A percentile compares a stretch with the other conserved stretches of the same genome.
These are phyloP conservation scores for Knoxia roxburghii DNA, from an alignment of 257 asterid genomes.

Conservation along the genomic window DNA sequence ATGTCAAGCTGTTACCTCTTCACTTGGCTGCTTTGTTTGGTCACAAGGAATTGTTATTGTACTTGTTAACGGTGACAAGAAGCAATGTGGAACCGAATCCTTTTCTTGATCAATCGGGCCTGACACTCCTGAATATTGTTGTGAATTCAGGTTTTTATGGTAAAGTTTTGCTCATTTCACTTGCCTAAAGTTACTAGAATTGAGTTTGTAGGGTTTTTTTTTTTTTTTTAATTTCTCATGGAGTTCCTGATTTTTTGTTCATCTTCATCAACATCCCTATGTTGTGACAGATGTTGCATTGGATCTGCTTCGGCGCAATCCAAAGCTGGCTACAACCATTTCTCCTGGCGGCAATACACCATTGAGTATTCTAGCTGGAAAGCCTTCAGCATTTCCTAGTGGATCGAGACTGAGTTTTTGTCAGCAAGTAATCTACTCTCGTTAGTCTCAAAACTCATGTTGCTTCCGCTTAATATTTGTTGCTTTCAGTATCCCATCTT, in stretches of 20 bases:
- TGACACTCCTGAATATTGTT: conserved; percentile 21
- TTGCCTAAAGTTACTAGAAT: neutral
- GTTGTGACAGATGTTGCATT: conserved; percentile 33
- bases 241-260: conserved; percentile 7
- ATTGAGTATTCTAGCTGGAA: conserved; percentile 31
- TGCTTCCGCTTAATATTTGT: neutral
- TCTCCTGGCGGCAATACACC: conserved; percentile 31
- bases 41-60: conserved; percentile 26
- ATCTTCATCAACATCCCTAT: neutral
- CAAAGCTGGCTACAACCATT: conserved; percentile 28
- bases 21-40: conserved; percentile 37
- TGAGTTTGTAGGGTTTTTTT: too few relatives aligned
- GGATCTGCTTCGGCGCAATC: conserved; percentile 24
- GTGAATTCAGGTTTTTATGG: conserved; percentile 34
- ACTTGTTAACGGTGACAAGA: conserved; percentile 25
- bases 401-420: conserved; percentile 20
- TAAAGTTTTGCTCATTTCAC: conserved; percentile 9
- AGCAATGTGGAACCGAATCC: conserved; percentile 26
- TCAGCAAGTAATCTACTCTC: conserved; percentile 24
- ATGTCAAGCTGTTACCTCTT: conserved; percentile 22
- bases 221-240: too few relatives aligned
- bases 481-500: neutral
- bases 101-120: conserved; percentile 26
- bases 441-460: conserved; percentile 30
- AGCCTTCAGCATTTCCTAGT: conserved; percentile 35